These are phyloP conservation scores for Volvox reticuliferus DNA, from an alignment of 139 green algal genomes.

Conservation along the genomic window DNA sequence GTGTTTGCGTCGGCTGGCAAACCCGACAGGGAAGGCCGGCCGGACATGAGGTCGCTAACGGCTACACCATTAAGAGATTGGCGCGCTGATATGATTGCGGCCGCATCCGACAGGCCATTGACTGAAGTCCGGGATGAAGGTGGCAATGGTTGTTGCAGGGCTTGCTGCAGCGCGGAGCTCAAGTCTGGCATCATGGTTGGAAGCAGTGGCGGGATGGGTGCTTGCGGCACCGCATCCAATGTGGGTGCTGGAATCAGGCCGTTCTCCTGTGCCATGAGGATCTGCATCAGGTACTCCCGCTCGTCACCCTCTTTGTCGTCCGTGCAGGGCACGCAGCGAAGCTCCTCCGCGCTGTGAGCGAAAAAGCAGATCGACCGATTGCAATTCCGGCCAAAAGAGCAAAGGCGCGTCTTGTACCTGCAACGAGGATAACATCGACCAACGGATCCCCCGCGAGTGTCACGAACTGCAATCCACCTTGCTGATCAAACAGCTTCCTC, in stretches of 20 bases:
- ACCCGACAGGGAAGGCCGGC: slow-evolving; percentile 14
- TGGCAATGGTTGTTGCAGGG: slow-evolving; percentile 10
- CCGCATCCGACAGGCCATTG: slow-evolving; percentile 4
- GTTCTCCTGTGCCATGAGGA: slow-evolving; percentile 56
- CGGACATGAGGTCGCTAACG: neutral
- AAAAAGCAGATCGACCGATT: slow-evolving; percentile 76
- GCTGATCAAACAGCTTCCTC: neutral
- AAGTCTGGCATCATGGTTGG: neutral
- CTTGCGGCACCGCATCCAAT: neutral
- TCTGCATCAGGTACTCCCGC: slow-evolving; percentile 59
- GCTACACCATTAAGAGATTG: slow-evolving; percentile 6
- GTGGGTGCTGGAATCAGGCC: slow-evolving; percentile 29
- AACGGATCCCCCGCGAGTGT: no score
- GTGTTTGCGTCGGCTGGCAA: neutral
- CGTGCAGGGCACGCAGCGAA: slow-evolving; percentile 54
- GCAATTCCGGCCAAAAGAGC: slow-evolving; percentile 67
- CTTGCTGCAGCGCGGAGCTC: slow-evolving; percentile 5
- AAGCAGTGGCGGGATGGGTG: neutral
- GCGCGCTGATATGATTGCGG: neutral
- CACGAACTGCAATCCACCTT: neutral
- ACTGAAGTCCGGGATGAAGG: slow-evolving; percentile 8
- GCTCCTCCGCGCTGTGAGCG: slow-evolving; percentile 63
- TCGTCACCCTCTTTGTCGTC: slow-evolving; percentile 53
- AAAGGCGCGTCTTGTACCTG: slow-evolving; percentile 74
- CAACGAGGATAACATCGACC: neutral